Evolutionary conservation across 2,329 filamentous ascomycete species (phyloP), one percentile per base, ranked within the genome.

Genomic region (Emergomyces orientalis): DNA sequence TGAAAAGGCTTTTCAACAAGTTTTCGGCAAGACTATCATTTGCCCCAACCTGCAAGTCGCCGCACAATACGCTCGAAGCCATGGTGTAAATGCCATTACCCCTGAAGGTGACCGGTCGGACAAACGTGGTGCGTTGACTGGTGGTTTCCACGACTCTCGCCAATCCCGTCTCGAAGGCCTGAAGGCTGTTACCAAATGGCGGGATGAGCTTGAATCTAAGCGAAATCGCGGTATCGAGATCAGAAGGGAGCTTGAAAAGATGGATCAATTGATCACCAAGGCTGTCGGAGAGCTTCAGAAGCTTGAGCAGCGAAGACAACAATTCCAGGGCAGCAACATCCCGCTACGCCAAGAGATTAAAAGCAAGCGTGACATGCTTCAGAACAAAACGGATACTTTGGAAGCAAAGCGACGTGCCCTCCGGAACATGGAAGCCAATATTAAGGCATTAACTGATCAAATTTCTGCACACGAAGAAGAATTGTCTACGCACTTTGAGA

Each of bases 21-120:
- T 99, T 0, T 99, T 99, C 76, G 94, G 92, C 56, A 95, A 91
- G 75, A 94, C 91, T 0, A 91, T 99, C 60, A 88, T 99, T 62
- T 97, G 94, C 68, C 92, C 93, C 2, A 96, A 91, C 68, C 79
- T 99, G 65, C 85, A 89, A 58, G 85, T 96, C 63, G 94, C 92
- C 57, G 86, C 89, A 14, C 91, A 97, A 71, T 97, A 97, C 73
- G 90, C 94, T 27, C 86, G 93, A 70, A 96, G 89, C 69, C 93
- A 97, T 70, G 89, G 89, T 22, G 87, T 97, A 30, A 91, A 91
- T 69, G 92, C 91, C 41, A 96, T 99, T 67, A 99, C 94, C 0
- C 89, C 90, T 3, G 92, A 97, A 63, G 94, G 94, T 74, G 93
- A 97, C 75, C 90, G 90, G 39, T 92, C 91, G 1, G 95, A 97